Base-by-base conservation (phyloP, 2,329 filamentous ascomycete species). In the Trichoderma citrinoviride region DNA sequence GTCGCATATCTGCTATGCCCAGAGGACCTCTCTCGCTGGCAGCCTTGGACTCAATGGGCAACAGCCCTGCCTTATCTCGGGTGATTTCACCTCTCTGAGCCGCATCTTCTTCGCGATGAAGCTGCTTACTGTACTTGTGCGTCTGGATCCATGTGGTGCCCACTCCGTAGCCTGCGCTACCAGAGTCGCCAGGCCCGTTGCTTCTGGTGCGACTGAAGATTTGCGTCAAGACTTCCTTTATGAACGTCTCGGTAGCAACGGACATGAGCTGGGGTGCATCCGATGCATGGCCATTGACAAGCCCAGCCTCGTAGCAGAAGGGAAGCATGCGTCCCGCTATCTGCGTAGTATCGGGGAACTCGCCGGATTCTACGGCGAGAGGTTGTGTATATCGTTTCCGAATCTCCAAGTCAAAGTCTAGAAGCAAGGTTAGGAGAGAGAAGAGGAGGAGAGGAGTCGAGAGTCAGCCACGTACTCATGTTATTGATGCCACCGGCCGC, bases 31-130 rank as follows among this genome's bases (percentile, higher is more conserved):
- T 83, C 70, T 90, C 87, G 63, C 86, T 86, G 17, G 90, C 88
- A 61, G 90, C 89, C 73, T 90, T 92, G 3, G 90, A 86, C 76
- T 97, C 93, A 41, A 93, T 80, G 0, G 93, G 94, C 6, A 97
- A 78, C 29, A 96, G 77, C 1, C 93, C 93, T 54, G 85, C 89
- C 66, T 90, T 89, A 65, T 93, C 91, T 69, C 91, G 84, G 19
- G 85, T 81, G 1, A 96, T 75, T 70, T 93, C 90, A 5, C 93
- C 92, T n/a, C 87, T 83, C 46, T 87, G 83, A 27, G 86, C 87
- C 0, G 87, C 85, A 49, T 89, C 84, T 73, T 97, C 93, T 75
- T 97, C 93, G 53, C 82, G 81, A 62, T 87, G 86, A 12, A 97
- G 82, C 73, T 92, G 90, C 65, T 85, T 83, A 68, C 87, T 87